A percentile compares a stretch with the other conserved stretches of the same genome.
Evolutionary conservation across 2,329 filamentous ascomycete genomes (phyloP).

Genomic region (Lecanosticta acicola): DNA sequence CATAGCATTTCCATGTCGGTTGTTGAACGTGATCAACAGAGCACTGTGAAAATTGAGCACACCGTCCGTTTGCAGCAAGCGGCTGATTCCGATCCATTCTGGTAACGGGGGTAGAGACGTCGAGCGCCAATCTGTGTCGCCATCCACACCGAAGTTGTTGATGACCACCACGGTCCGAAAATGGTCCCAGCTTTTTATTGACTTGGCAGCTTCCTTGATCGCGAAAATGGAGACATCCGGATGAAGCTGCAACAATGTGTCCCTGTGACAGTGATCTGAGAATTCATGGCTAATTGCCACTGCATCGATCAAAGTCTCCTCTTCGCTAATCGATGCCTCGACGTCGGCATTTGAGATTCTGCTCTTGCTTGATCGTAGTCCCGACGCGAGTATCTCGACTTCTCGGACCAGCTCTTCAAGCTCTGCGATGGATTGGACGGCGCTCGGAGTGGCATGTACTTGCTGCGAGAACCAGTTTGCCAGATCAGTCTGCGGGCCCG

Average conservation of each 20-base stretch:
- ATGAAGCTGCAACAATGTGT: constrained; percentile 54
- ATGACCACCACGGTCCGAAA: constrained; percentile 53
- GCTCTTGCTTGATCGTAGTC: constrained; percentile 20
- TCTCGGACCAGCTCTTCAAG: constrained; percentile 49
- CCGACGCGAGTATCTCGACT: constrained; percentile 42
- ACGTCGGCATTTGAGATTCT: constrained; percentile 6
- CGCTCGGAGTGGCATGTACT: constrained; percentile 54
- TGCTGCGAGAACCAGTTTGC: constrained; percentile 61
- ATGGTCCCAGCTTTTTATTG: constrained; percentile 55
- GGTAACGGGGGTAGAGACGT: constrained; percentile 47
- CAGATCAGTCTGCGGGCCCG: constrained; percentile 58
- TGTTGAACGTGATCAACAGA: constrained; percentile 53
- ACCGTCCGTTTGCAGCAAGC: constrained; percentile 51
- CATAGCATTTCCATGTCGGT: constrained; percentile 15
- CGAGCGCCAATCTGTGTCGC: constrained; percentile 41
- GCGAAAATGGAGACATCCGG: constrained; percentile 54
- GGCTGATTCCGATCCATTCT: constrained; percentile 56
- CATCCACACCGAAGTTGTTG: constrained; percentile 39
- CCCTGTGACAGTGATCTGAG: constrained; percentile 61
- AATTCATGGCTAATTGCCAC: constrained; percentile 61
- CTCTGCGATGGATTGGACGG: constrained; percentile 50
- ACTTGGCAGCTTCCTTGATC: constrained; percentile 50
- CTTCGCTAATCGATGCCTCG: constrained; percentile 10
- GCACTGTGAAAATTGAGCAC: constrained; percentile 58
- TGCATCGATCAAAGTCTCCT: constrained; percentile 48